Evolutionary conservation across 1,139 yeast genomes (phyloP), one percentile per base, ranked within the genome.

Genomic region (Hyphopichia burtonii): DNA sequence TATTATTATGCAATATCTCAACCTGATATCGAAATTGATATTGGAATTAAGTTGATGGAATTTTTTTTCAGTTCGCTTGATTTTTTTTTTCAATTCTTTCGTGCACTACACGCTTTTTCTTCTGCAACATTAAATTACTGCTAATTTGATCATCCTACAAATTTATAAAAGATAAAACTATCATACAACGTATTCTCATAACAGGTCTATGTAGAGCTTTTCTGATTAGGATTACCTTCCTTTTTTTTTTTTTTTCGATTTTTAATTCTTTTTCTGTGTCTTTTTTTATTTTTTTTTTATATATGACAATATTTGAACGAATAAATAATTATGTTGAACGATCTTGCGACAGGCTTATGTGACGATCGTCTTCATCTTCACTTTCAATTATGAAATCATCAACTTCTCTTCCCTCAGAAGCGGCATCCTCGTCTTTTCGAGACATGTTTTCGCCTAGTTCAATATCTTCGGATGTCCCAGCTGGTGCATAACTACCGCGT

Each of bases 381-480:
- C 78, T 72, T 30, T 63, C 76, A 43, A 76, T 70, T 28, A 72
- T 61, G 44, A 68, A 67, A 31, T 68, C 68, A 31, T 60, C 63
- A 17, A 31, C 16, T 4, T 14, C 32, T 14, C 18, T 11, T 5
- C 11, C 17, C 8, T 30, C 18, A 30, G n/a, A n/a, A 25, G 48
- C 44, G 8, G 51, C 44, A 23, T 53, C 58, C 12, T 52, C 54
- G 2, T 44, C 49, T 16, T 17, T 31, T 7, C 6, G 16, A 37
- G 17, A 33, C 15, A 38, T 40, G 30, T 53, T 53, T 16, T 58
- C 69, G 11, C 64, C 68, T 64, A 74, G 47, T 51, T 74, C 80
- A 34, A 74, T 69, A 39, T 68, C 68, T 39, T 63, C 66, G 22
- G 54, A 54, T 9, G 53, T 54, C 10, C 57, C 59, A 14, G 49